phyloP scores from a whole-genome alignment of 1,284 basidiomycete genomes.

The Moesziomyces parantarcticus region DNA sequence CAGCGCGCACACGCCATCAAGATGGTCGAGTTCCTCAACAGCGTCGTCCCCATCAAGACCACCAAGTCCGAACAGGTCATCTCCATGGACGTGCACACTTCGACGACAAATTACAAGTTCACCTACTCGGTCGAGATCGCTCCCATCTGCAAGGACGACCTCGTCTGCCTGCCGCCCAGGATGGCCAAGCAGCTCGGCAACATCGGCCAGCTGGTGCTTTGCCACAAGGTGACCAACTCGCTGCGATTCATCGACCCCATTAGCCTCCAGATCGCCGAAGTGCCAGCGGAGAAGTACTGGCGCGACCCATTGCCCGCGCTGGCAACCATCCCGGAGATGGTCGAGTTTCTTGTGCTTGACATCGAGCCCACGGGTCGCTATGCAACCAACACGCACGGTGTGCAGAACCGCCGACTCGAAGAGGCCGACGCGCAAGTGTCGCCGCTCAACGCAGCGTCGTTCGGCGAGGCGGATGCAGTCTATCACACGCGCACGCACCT shows the following conservation, averaged over 20 bases:
- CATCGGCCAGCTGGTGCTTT: conserved; percentile 86
- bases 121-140: conserved; percentile 97
- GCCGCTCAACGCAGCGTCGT: conserved; percentile 78
- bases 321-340: conserved; percentile 82
- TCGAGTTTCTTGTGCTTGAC: conserved; percentile 95
- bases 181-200: conserved; percentile 85
- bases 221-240: conserved; percentile 89
- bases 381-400: conserved; percentile 54
- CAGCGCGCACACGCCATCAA: conserved; percentile 90
- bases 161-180: conserved; percentile 86
- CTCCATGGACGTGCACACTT: conserved; percentile 89
- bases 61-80: conserved; percentile 94
- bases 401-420: conserved; percentile 42
- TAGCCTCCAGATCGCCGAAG: conserved; percentile 85
- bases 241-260: conserved; percentile 89
- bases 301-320: conserved; percentile 86
- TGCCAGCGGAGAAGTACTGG: conserved; percentile 88
- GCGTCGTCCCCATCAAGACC: conserved; percentile 86
- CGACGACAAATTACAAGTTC: conserved; percentile 95
- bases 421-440: conserved; percentile 92
- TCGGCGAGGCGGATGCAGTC: conserved; percentile 76
- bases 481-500: conserved; percentile 97
- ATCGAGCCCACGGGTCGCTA: conserved; percentile 75
- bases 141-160: conserved; percentile 96
- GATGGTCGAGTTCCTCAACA: conserved; percentile 93